phyloP scores from a whole-genome alignment of 306 rosid species.

The Quercus suber region DNA sequence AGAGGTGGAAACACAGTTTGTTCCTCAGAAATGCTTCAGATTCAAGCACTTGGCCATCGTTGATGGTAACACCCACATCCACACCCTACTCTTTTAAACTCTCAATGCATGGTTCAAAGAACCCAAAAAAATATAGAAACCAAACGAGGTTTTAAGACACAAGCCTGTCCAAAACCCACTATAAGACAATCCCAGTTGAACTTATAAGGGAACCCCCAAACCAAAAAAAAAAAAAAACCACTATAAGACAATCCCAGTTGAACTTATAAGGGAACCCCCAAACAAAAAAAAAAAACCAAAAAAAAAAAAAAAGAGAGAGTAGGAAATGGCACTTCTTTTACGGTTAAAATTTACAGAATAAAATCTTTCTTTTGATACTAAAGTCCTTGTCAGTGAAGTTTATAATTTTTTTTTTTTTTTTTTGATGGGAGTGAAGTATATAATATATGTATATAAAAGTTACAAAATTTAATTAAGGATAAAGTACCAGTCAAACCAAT shows the following conservation, averaged over 20 bases:
- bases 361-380: constrained; percentile 29
- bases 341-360: constrained; percentile 34
- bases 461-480: constrained; percentile 34
- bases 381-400: constrained; percentile 53
- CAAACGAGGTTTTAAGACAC: constrained; percentile 23
- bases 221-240: neutral
- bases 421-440: constrained; percentile 25
- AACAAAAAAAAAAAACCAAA: too few relatives aligned
- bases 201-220: constrained; percentile 1
- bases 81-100: constrained; percentile 11
- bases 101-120: constrained; percentile 26
- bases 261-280: constrained; percentile 7
- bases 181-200: constrained; percentile 38
- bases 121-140: constrained; percentile 29
- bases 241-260: constrained; percentile 39
- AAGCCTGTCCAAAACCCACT: constrained; percentile 46
- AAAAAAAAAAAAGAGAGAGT: neutral
- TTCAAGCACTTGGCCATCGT: constrained; percentile 26
- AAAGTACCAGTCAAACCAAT: constrained; percentile 57
- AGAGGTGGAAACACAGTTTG: constrained; percentile 22
- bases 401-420: too few relatives aligned
- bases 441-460: constrained; percentile 3
- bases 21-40: constrained; percentile 36
- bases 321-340: constrained; percentile 3
- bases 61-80: constrained; percentile 36